phyloP scores from a whole-genome alignment of 2,329 filamentous ascomycete species.

The Penicillium vulpinum region DNA sequence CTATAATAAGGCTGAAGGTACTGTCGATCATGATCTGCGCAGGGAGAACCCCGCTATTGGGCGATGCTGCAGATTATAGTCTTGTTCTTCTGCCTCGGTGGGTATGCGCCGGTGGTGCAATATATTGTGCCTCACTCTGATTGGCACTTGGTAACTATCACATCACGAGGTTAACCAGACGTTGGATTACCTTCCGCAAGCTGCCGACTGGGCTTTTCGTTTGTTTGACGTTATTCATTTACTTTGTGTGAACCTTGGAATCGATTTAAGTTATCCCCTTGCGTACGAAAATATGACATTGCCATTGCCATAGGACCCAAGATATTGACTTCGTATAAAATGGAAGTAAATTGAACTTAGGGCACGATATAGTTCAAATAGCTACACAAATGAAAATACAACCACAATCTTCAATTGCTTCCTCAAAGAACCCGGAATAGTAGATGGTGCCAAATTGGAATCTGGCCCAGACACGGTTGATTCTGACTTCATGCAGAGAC shows the following conservation, averaged over 20 bases:
- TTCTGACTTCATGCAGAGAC: conserved; percentile 23
- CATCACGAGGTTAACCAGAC: neutral
- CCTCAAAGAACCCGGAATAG: neutral
- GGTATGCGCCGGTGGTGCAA: conserved; percentile 12
- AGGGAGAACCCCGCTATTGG: conserved; percentile 17
- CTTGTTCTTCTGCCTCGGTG: neutral
- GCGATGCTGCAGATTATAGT: conserved; percentile 4
- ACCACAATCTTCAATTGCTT: neutral
- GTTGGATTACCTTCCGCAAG: conserved; percentile 10
- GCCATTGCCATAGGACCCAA: neutral
- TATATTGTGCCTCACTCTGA: conserved; percentile 4
- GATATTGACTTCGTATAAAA: neutral
- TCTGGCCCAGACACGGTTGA: neutral
- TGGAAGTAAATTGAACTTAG: neutral
- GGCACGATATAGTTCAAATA: neutral
- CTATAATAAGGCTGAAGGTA: conserved; percentile 4
- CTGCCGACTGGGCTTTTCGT: conserved; percentile 7
- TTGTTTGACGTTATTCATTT: neutral
- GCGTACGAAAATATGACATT: conserved; percentile 3
- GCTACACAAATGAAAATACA: neutral
- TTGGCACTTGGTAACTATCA: conserved; percentile 3
- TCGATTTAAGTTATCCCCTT: neutral
- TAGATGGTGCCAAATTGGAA: neutral
- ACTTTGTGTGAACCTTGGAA: neutral
- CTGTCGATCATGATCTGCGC: conserved; percentile 14